Conservation (phyloP, 768 basidiomycete genomes). For the Lepiota brunneoincarnata region DNA sequence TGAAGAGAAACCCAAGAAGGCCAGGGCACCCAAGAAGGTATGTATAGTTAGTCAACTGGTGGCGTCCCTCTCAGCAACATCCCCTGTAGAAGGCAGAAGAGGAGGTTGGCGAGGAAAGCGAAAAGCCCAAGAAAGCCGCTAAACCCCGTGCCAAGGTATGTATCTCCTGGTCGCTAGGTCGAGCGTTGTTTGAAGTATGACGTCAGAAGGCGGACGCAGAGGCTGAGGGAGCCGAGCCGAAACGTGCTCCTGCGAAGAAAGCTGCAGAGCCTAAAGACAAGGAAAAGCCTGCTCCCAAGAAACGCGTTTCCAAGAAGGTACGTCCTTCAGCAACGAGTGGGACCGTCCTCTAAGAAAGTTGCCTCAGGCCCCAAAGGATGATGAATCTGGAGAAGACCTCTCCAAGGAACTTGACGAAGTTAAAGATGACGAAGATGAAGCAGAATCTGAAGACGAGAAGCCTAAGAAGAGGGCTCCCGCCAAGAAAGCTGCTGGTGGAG, state of each 20-base stretch:
- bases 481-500: constrained; percentile 32
- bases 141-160: constrained; percentile 24
- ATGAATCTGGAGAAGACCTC: constrained; percentile 44
- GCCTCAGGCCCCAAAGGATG: constrained; percentile 27
- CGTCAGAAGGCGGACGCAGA: constrained; percentile 19
- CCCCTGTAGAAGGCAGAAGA: constrained; percentile 16
- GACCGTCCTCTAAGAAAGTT: background rate
- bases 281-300: constrained; percentile 47
- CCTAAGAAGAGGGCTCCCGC: constrained; percentile 43
- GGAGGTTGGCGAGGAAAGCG: constrained; percentile 16
- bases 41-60: constrained; percentile 15
- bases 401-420: constrained; percentile 38
- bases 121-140: constrained; percentile 31
- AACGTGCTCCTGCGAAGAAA: constrained; percentile 36
- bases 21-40: constrained; percentile 32
- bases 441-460: constrained; percentile 38
- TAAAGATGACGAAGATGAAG: constrained; percentile 34
- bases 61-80: background rate
- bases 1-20: constrained; percentile 49
- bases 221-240: constrained; percentile 30
- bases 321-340: background rate
- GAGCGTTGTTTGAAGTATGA: background rate
- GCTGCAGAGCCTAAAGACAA: constrained; percentile 32
- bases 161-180: background rate
- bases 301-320: constrained; percentile 40